These are phyloP conservation scores for Cucurbita ficifolia DNA, from an alignment of 306 rosid species.

Conservation along the genomic window DNA sequence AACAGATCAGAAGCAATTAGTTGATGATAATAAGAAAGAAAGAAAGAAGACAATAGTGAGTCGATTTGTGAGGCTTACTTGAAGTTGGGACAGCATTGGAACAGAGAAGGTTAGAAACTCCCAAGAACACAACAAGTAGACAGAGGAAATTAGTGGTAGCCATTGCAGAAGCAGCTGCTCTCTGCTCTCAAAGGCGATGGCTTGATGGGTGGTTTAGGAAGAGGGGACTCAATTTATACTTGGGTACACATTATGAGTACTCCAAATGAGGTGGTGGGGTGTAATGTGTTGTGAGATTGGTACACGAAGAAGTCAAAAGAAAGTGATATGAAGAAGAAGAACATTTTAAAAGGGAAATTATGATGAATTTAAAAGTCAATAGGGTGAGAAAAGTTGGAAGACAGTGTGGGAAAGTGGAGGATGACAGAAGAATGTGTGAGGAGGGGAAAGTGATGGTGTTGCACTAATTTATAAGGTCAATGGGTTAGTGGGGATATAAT, in stretches of 20 bases:
- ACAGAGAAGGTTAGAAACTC: constrained; percentile 34
- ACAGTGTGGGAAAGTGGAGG: constrained; percentile 7
- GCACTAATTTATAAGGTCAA: background rate
- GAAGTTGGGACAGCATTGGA: constrained; percentile 60
- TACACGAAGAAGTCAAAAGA: background rate
- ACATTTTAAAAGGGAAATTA: background rate
- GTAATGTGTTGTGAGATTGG: background rate
- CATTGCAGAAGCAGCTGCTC: constrained; percentile 15
- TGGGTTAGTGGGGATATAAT: constrained; percentile 4
- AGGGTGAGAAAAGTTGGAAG: constrained; percentile 4
- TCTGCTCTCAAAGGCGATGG: background rate
- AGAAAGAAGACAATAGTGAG: background rate
- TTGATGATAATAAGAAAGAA: background rate
- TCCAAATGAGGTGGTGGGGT: background rate
- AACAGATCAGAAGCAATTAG: background rate
- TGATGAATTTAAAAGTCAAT: background rate
- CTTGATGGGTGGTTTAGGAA: background rate
- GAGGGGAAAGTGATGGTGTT: background rate
- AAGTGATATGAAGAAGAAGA: background rate
- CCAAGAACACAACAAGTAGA: constrained; percentile 38
- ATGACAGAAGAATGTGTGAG: background rate
- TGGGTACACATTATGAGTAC: background rate
- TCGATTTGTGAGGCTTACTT: constrained; percentile 24
- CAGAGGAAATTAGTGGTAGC: constrained; percentile 27
- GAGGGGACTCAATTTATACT: background rate